A percentile compares a stretch with the other conserved stretches of the same genome.
Conservation (phyloP, 2,329 filamentous ascomycete species). For the Aspergillus quadrilineatus region DNA sequence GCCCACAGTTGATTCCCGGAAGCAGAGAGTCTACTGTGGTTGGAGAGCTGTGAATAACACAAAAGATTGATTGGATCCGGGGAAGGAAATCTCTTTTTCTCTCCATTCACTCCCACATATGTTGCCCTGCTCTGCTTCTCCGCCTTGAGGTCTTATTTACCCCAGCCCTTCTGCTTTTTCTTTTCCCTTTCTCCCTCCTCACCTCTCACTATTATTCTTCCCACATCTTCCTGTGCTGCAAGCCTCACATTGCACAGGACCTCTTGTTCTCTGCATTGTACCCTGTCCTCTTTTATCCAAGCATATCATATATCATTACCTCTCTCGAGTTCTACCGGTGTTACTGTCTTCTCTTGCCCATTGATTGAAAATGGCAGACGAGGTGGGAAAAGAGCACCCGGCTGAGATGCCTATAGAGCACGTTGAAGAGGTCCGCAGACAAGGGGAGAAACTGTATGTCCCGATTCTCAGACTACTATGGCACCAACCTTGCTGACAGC, state of each 20-base stretch:
- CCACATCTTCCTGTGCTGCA: too few relatives aligned
- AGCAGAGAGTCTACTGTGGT: not conserved
- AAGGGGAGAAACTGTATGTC: slow-evolving; percentile 17
- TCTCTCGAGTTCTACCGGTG: not conserved
- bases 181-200: slow-evolving; percentile 6
- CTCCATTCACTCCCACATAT: not conserved
- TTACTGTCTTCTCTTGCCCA: not conserved
- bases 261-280: too few relatives aligned
- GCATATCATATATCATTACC: too few relatives aligned
- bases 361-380: slow-evolving; percentile 15
- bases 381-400: slow-evolving; percentile 9
- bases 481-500: not conserved
- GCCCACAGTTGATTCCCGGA: slow-evolving; percentile 5
- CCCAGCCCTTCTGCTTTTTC: slow-evolving; percentile 2
- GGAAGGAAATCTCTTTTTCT: slow-evolving; percentile 4
- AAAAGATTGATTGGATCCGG: slow-evolving; percentile 1
- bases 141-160: slow-evolving; percentile 4
- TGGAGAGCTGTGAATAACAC: slow-evolving; percentile 1
- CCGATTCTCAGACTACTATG: not conserved
- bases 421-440: slow-evolving; percentile 4
- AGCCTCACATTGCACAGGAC: too few relatives aligned
- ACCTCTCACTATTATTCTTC: not conserved
- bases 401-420: not conserved
- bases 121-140: slow-evolving; percentile 1
- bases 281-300: too few relatives aligned